phyloP scores from a whole-genome alignment of 352 stramenopile genomes.

The Phytophthora sp. region DNA sequence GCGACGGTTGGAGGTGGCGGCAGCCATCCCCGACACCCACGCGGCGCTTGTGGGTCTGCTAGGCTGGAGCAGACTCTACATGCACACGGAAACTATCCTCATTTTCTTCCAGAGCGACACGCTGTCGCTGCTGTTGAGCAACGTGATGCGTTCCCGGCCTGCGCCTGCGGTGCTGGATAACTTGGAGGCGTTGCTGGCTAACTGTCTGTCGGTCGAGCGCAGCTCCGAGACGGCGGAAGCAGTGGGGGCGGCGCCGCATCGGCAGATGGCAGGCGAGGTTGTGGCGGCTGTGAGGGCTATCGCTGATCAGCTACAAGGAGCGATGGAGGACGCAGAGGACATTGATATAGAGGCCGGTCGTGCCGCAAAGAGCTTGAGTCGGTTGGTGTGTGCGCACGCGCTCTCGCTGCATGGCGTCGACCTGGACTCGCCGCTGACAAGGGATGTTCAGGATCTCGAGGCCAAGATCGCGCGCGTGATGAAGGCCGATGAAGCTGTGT shows the following conservation, averaged over 20 bases:
- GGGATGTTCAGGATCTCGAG: conserved; percentile 64
- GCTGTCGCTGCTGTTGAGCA: conserved; percentile 63
- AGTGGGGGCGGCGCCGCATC: conserved; percentile 21
- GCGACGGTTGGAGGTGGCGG: conserved; percentile 70
- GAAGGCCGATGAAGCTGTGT: conserved; percentile 57
- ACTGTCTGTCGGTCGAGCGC: conserved; percentile 60
- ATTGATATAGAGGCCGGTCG: conserved; percentile 40
- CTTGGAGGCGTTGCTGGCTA: conserved; percentile 59
- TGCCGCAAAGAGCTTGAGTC: conserved; percentile 53
- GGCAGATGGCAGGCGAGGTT: conserved; percentile 51
- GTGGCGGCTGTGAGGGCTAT: conserved; percentile 47
- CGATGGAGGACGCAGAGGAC: conserved; percentile 32
- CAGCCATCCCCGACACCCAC: conserved; percentile 68
- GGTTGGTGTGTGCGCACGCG: conserved; percentile 54
- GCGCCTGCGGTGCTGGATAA: conserved; percentile 56
- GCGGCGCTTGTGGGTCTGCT: conserved; percentile 75
- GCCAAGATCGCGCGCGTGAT: conserved; percentile 44
- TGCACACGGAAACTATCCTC: conserved; percentile 70
- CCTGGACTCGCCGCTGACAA: conserved; percentile 44
- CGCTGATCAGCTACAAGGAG: conserved; percentile 28
- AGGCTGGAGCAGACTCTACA: conserved; percentile 71
- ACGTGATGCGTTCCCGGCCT: conserved; percentile 56
- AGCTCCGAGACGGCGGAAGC: conserved; percentile 28
- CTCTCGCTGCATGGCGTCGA: conserved; percentile 55
- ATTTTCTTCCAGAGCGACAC: conserved; percentile 75